Percentiles rank a stretch among this genome's conserved stretches.
Evolutionary conservation across 2,329 filamentous ascomycete species (phyloP).

Genomic region (Diaporthe citriasiana): DNA sequence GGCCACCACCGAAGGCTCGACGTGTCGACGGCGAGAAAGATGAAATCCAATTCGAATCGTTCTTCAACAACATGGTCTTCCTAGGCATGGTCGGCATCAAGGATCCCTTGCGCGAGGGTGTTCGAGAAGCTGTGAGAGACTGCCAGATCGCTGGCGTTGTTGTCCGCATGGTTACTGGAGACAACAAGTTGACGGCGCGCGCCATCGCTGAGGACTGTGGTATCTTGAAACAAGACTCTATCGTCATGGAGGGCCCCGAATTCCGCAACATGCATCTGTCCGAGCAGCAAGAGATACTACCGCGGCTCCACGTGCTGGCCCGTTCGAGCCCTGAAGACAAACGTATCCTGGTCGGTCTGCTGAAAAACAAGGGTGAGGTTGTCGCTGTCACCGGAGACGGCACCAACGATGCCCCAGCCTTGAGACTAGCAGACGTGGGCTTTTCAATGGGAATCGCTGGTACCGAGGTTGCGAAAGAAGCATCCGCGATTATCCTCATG

Average conservation of each 20-base stretch:
- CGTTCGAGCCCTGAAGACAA: constrained; percentile 84
- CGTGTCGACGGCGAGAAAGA: constrained; percentile 68
- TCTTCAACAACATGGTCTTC: constrained; percentile 78
- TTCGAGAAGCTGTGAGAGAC: constrained; percentile 78
- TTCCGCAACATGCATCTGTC: constrained; percentile 79
- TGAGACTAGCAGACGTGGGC: constrained; percentile 85
- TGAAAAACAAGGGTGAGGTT: constrained; percentile 81
- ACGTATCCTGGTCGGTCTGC: constrained; percentile 77
- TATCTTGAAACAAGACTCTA: constrained; percentile 76
- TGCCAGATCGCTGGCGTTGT: constrained; percentile 84
- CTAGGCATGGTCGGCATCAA: constrained; percentile 84
- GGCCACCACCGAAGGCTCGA: constrained; percentile 79
- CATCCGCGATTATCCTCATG: constrained; percentile 88
- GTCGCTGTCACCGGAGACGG: constrained; percentile 88
- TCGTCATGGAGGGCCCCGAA: constrained; percentile 83
- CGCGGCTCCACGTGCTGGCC: constrained; percentile 78
- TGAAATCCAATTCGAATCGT: constrained; percentile 74
- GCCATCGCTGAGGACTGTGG: constrained; percentile 85
- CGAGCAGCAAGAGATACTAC: constrained; percentile 77
- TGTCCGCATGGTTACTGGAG: constrained; percentile 88
- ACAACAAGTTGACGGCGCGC: constrained; percentile 84
- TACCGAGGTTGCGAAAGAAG: constrained; percentile 88
- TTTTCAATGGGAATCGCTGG: constrained; percentile 90
- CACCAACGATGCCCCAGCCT: constrained; percentile 85
- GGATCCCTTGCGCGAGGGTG: constrained; percentile 82